A percentile compares a stretch with the other conserved stretches of the same genome.
phyloP scores from a whole-genome alignment of 2,329 filamentous ascomycete species.

The Graphilbum sp. region DNA sequence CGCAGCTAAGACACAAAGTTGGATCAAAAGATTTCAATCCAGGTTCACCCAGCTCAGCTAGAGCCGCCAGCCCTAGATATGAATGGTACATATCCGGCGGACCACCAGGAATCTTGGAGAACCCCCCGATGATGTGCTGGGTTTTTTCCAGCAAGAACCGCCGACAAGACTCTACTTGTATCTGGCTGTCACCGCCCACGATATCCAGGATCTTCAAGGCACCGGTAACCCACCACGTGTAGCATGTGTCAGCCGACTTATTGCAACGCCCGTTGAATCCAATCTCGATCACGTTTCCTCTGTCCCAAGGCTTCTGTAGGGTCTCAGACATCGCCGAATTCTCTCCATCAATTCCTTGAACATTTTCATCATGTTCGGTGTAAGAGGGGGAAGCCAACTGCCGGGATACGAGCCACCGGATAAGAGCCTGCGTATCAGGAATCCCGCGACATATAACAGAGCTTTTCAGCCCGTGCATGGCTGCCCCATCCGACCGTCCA shows the following conservation, averaged over 20 bases:
- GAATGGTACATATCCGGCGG: constrained; percentile 74
- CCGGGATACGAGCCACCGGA: constrained; percentile 36
- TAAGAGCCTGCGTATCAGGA: constrained; percentile 18
- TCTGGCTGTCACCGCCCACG: constrained; percentile 38
- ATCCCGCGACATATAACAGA: constrained; percentile 20
- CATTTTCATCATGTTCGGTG: constrained; percentile 25
- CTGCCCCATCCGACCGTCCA: constrained; percentile 34
- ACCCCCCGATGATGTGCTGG: constrained; percentile 72
- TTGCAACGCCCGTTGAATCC: constrained; percentile 86
- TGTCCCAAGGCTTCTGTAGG: too few species aligned
- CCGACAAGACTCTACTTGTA: constrained; percentile 45
- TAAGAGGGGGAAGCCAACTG: constrained; percentile 43
- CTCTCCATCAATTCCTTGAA: constrained; percentile 26
- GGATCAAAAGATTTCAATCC: constrained; percentile 58
- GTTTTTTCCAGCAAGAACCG: constrained; percentile 71
- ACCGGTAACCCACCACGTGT: constrained; percentile 78
- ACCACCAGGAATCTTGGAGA: constrained; percentile 53
- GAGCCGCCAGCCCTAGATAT: constrained; percentile 68
- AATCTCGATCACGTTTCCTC: too few species aligned
- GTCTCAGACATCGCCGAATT: too few species aligned
- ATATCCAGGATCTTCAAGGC: constrained; percentile 33
- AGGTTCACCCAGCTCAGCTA: constrained; percentile 56
- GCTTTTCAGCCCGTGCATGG: constrained; percentile 12
- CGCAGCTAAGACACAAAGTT: constrained; percentile 55
- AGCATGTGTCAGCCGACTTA: constrained; percentile 89